Conservation (phyloP, 2,329 filamentous ascomycete genomes). For the Fusarium illudens region DNA sequence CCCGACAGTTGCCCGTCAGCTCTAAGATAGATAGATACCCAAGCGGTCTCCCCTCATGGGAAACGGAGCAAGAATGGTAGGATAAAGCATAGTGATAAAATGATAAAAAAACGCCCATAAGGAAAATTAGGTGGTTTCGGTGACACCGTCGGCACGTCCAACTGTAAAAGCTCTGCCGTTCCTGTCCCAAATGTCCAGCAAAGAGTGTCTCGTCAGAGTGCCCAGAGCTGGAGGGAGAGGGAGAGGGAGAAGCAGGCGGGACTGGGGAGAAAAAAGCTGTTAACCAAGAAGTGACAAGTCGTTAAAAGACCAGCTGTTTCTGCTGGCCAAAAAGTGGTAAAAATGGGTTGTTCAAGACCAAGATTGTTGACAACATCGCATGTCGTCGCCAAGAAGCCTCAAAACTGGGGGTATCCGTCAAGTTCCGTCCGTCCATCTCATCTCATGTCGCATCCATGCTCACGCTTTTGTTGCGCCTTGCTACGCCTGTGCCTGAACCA, state of each 20-base stretch:
- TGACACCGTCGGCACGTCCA: slow-evolving; percentile 35
- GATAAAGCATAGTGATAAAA: slow-evolving; percentile 12
- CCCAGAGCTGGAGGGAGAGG: not conserved
- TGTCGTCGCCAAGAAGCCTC: slow-evolving; percentile 25
- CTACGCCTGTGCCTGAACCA: slow-evolving; percentile 32
- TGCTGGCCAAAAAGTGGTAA: slow-evolving; percentile 12
- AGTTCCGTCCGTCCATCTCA: slow-evolving; percentile 35
- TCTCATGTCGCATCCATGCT: slow-evolving; percentile 35
- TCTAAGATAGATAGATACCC: slow-evolving; percentile 33
- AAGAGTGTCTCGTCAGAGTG: not conserved
- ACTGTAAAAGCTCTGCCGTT: slow-evolving; percentile 22
- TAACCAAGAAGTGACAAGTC: slow-evolving; percentile 30
- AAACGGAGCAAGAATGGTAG: slow-evolving; percentile 15
- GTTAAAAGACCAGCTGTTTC: slow-evolving; percentile 19
- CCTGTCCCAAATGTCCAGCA: slow-evolving; percentile 3
- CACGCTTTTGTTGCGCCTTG: slow-evolving; percentile 26
- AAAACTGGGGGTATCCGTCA: slow-evolving; percentile 36
- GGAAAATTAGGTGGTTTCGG: slow-evolving; percentile 34
- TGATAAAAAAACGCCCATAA: slow-evolving; percentile 28
- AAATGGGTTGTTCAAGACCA: slow-evolving; percentile 14
- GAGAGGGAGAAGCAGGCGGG: slow-evolving; percentile 12
- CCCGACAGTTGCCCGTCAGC: slow-evolving; percentile 29
- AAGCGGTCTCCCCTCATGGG: slow-evolving; percentile 1
- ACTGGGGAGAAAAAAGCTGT: slow-evolving; percentile 13
- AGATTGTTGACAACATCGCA: not conserved